Base-by-base conservation (phyloP, 768 basidiomycete species). In the Infundibulicybe gibba region DNA sequence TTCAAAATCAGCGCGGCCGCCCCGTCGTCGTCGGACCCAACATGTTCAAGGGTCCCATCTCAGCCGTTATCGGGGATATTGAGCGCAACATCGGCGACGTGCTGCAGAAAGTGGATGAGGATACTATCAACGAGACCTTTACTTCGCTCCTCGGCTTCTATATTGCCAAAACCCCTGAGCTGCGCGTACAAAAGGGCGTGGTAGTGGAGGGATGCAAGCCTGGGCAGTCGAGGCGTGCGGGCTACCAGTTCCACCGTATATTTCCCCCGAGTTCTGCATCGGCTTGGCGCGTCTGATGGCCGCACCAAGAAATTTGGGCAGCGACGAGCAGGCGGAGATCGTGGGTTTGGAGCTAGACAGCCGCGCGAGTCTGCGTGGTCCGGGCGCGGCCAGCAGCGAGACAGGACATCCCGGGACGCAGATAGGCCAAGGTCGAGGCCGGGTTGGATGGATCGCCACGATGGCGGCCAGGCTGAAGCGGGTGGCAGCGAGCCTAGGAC, bases 81-180 rank as follows among this genome's bases (percentile, higher is more conserved):
- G 60, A 64, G 21, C 43, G 52, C 11, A 57, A 51, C 8, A 46
- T 74, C 34, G 40, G 59, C 17, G 56, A 65, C 20, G 49, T 78
- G 38, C 57, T 64, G 6, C 20, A 48, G 11, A 59, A 55, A 4
- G 43, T 82, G 10, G 77, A 87, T 54, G 60, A 66, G 16, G 74
- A 72, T 3, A 76, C 77, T 2, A 55, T 90, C 39, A 65, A 68
- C 39, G 80, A 83, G 44, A 78, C 84, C 1, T 83, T 89, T 57
- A 71, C 78, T 16, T 80, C 83, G 12, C 61, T 85, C 45, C 63
- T 92, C 15, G 91, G 90, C 1, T 91, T 82, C 68, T 91, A 90
- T 65, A 55, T 81, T 32, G 63, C 75, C 37, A 77, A 79, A 51
- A 46, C 67, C 1, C 61, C 61, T 5, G 72, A 81, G 37, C 56